Evolutionary conservation across 495 filamentous ascomycete genomes (phyloP).

Genomic region (Bryoglossum gracile): DNA sequence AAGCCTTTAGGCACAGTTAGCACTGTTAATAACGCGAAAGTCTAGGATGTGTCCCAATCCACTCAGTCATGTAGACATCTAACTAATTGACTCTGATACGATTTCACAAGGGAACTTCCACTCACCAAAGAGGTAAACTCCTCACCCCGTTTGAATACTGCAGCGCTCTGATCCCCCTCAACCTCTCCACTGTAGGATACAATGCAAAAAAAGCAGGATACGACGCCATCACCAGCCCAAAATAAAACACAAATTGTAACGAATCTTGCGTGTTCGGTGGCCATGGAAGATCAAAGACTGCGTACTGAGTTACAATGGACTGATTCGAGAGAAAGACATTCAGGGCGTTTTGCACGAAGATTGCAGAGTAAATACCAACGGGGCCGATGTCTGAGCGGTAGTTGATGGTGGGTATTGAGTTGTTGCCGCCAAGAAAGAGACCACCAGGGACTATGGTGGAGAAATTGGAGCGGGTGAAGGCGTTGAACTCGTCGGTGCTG

Average conservation of each 20-base stretch:
- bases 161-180: slow-evolving; percentile 64
- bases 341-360: slow-evolving; percentile 63
- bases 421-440: slow-evolving; percentile 52
- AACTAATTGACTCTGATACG: no score
- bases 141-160: slow-evolving; percentile 80
- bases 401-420: slow-evolving; percentile 48
- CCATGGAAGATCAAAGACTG: slow-evolving; percentile 61
- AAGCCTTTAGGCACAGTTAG: slow-evolving; percentile 34
- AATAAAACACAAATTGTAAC: slow-evolving; percentile 65
- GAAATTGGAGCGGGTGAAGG: slow-evolving; percentile 50
- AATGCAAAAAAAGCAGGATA: slow-evolving; percentile 79
- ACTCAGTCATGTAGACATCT: no score
- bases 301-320: slow-evolving; percentile 55
- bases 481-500: slow-evolving; percentile 57
- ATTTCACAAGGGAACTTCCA: slow-evolving; percentile 8
- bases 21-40: no score
- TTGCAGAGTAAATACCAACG: slow-evolving; percentile 39
- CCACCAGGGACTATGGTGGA: slow-evolving; percentile 64
- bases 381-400: slow-evolving; percentile 39
- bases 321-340: slow-evolving; percentile 56
- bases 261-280: slow-evolving; percentile 52
- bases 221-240: slow-evolving; percentile 62
- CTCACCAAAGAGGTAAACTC: slow-evolving; percentile 53
- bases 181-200: slow-evolving; percentile 72
- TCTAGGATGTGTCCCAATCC: no score